These are phyloP conservation scores for Diaporthe helianthi DNA, from an alignment of 2,329 filamentous ascomycete genomes.

Conservation along the genomic window DNA sequence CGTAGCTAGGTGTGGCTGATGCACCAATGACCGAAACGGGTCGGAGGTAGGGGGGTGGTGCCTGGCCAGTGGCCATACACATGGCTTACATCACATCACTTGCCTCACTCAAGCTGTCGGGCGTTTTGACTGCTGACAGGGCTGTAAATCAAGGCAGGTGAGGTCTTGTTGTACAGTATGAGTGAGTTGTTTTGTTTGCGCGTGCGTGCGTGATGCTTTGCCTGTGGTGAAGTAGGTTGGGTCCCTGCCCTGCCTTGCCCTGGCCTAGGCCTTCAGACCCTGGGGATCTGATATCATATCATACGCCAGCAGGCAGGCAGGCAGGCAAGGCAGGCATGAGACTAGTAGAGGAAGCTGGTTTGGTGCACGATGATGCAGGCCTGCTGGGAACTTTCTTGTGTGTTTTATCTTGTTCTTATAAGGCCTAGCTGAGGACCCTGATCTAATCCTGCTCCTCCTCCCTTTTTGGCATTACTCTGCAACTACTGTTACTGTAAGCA, in stretches of 20 bases:
- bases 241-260: neutral
- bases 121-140: neutral
- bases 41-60: too few species aligned
- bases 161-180: too few species aligned
- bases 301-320: neutral
- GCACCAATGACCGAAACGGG: slow-evolving; percentile 5
- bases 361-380: neutral
- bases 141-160: slow-evolving; percentile 16
- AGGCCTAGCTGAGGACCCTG: slow-evolving; percentile 3
- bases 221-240: too few species aligned
- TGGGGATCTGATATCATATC: slow-evolving; percentile 19
- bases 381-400: neutral
- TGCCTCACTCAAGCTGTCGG: neutral
- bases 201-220: too few species aligned
- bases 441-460: neutral
- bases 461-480: neutral
- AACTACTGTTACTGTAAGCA: neutral
- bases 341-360: neutral
- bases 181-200: too few species aligned
- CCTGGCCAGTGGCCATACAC: neutral
- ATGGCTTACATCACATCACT: neutral
- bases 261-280: neutral
- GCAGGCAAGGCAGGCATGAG: slow-evolving; percentile 9
- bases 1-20: slow-evolving; percentile 24
- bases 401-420: slow-evolving; percentile 17